A percentile compares a stretch with the other conserved stretches of the same genome.
These are phyloP conservation scores for Hypsizygus ulmarius DNA, from an alignment of 1,284 basidiomycete species.

Conservation along the genomic window DNA sequence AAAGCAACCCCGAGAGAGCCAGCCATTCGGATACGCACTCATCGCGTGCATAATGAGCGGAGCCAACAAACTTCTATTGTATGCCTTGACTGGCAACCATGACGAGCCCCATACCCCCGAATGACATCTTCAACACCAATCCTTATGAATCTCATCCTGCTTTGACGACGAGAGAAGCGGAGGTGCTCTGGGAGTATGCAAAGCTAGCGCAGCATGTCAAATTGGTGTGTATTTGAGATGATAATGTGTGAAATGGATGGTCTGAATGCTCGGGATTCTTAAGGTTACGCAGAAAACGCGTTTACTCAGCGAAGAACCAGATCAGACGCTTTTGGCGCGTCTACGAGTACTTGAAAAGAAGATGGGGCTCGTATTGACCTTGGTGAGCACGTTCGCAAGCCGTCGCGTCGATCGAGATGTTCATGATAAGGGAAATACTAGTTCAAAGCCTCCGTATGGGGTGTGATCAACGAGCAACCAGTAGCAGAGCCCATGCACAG, in stretches of 20 bases:
- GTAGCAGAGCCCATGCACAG: constrained; percentile 37
- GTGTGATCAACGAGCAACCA: constrained; percentile 85
- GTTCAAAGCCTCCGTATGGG: constrained; percentile 97
- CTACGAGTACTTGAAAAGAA: constrained; percentile 87
- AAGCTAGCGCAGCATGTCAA: constrained; percentile 71
- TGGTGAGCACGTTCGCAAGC: constrained; percentile 49
- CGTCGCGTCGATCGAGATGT: background rate
- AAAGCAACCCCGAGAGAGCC: too few relatives aligned
- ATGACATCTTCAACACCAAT: constrained; percentile 54
- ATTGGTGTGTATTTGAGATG: constrained; percentile 43
- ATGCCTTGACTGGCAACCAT: constrained; percentile 16
- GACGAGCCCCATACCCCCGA: constrained; percentile 23
- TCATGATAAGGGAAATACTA: constrained; percentile 31
- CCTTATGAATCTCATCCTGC: constrained; percentile 68
- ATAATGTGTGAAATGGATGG: background rate
- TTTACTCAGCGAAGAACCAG: constrained; percentile 65
- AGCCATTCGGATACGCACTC: background rate
- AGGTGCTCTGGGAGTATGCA: constrained; percentile 80
- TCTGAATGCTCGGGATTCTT: constrained; percentile 8
- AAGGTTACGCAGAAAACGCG: constrained; percentile 61
- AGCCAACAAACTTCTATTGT: background rate
- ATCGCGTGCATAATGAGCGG: constrained; percentile 1
- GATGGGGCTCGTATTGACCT: constrained; percentile 89
- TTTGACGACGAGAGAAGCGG: constrained; percentile 59
- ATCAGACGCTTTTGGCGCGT: constrained; percentile 72